A percentile compares a stretch with the other conserved stretches of the same genome.
phyloP scores from a whole-genome alignment of 169 alveolate genomes.

The Cryptosporidium parvum region DNA sequence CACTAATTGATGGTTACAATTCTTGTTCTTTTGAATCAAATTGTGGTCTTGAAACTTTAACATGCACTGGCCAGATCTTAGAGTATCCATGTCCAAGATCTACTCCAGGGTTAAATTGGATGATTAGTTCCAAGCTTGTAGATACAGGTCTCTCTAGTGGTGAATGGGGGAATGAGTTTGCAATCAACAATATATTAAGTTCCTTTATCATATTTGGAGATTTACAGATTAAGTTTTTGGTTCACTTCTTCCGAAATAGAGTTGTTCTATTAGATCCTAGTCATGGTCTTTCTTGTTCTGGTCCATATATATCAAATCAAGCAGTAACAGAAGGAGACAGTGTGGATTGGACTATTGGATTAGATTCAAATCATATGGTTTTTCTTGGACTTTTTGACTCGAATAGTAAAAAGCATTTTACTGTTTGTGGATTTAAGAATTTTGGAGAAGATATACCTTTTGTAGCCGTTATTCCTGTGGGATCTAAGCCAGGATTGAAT shows the following conservation, averaged over 20 bases:
- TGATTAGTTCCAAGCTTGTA: constrained; percentile 9
- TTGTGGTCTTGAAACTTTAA: constrained; percentile 27
- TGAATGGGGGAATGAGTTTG: constrained; percentile 1
- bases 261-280: constrained; percentile 25
- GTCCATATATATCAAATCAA: constrained; percentile 46
- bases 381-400: constrained; percentile 41
- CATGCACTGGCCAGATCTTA: constrained; percentile 38
- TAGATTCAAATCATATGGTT: constrained; percentile 52
- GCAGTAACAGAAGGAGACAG: neutral
- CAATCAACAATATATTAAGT: no score
- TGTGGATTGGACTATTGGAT: constrained; percentile 46
- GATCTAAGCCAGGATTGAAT: constrained; percentile 11
- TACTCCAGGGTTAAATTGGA: constrained; percentile 48
- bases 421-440: constrained; percentile 48
- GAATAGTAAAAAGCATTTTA: neutral
- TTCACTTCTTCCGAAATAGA: constrained; percentile 48
- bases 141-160: constrained; percentile 23
- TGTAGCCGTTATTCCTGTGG: constrained; percentile 17
- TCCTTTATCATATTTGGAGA: neutral
- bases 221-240: neutral
- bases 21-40: constrained; percentile 56
- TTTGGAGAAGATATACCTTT: constrained; percentile 11
- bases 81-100: constrained; percentile 46
- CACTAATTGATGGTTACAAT: constrained; percentile 14
- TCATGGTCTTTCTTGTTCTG: constrained; percentile 25